Evolutionary conservation across 768 basidiomycete genomes (phyloP).

Genomic region (Rhodocollybia butyracea): DNA sequence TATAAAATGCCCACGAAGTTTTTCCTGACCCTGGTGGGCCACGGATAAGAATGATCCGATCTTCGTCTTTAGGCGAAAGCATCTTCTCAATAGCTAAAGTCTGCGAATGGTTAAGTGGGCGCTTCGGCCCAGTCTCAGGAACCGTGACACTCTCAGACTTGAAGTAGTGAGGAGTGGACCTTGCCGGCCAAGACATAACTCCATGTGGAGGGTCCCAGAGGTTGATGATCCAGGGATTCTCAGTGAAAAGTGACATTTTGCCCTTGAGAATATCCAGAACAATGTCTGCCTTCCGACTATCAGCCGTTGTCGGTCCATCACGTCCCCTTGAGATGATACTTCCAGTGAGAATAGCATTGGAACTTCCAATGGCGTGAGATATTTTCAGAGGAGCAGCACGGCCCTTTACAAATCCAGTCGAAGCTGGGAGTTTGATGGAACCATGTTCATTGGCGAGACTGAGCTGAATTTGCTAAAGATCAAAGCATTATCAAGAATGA

Average conservation of each 20-base stretch:
- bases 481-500: not conserved
- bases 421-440: constrained; percentile 39
- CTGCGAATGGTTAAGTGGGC: constrained; percentile 43
- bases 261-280: constrained; percentile 45
- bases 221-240: constrained; percentile 48
- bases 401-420: constrained; percentile 42
- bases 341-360: constrained; percentile 16
- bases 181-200: constrained; percentile 37
- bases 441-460: constrained; percentile 23
- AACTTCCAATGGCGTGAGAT: not conserved
- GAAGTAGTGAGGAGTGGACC: constrained; percentile 25
- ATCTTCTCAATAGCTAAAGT: constrained; percentile 45
- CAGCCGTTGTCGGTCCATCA: constrained; percentile 57
- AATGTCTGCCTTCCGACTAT: constrained; percentile 39
- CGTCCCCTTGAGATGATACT: constrained; percentile 50
- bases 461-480: constrained; percentile 26
- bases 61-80: constrained; percentile 32
- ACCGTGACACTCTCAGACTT: constrained; percentile 1
- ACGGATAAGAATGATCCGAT: constrained; percentile 43
- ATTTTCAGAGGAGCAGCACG: constrained; percentile 16
- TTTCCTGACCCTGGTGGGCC: constrained; percentile 71
- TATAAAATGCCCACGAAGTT: constrained; percentile 40
- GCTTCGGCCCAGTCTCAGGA: constrained; percentile 5
- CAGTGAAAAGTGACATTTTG: constrained; percentile 25
- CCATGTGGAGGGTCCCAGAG: constrained; percentile 40